Base-by-base conservation (phyloP, 2,329 filamentous ascomycete genomes). In the Reticulascus tulasneorum region DNA sequence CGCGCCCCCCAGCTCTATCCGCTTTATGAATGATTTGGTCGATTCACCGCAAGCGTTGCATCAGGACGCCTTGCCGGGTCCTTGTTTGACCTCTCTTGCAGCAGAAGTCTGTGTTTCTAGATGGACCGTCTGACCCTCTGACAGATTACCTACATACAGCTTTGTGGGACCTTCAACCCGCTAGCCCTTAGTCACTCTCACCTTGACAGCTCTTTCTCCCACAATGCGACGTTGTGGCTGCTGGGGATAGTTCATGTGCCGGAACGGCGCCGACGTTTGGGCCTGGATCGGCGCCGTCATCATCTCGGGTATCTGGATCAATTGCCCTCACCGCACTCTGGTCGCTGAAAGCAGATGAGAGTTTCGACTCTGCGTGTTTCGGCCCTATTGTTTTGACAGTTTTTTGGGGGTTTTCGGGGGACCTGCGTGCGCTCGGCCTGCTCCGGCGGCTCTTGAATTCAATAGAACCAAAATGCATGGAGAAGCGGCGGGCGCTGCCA, bases 291-390 rank as follows among this genome's bases (percentile, higher is more conserved):
- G 26, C 42, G 36, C 35, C 42, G 34, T 47, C 44, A 42, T 42
- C 42, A 38, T 42, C 36, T 40, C 42, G 42, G 42, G 38, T 39
- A 45, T 46, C 44, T 44, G 44, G 31, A 30, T 39, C 29, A 42
- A 28, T 38, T 42, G 37, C 37, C 32, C 40, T 42, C 37, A n/a
- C n/a, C n/a, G n/a, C n/a, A n/a, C n/a, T n/a, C n/a, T n/a, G n/a
- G n/a, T n/a, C n/a, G n/a, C n/a, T n/a, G n/a, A n/a, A n/a, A n/a
- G n/a, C n/a, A n/a, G n/a, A n/a, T n/a, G n/a, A n/a, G n/a, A n/a
- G n/a, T n/a, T n/a, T n/a, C n/a, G n/a, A n/a, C n/a, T n/a, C n/a
- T n/a, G n/a, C n/a, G n/a, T n/a, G n/a, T n/a, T n/a, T 40, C 37
- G 40, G 32, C 24, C 40, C 40, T 42, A 37, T 12, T 42, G n/a